Percentiles rank a stretch among this genome's conserved stretches.
These are phyloP conservation scores for Aureobasidium sp. DNA, from an alignment of 2,329 filamentous ascomycete species.

Conservation along the genomic window DNA sequence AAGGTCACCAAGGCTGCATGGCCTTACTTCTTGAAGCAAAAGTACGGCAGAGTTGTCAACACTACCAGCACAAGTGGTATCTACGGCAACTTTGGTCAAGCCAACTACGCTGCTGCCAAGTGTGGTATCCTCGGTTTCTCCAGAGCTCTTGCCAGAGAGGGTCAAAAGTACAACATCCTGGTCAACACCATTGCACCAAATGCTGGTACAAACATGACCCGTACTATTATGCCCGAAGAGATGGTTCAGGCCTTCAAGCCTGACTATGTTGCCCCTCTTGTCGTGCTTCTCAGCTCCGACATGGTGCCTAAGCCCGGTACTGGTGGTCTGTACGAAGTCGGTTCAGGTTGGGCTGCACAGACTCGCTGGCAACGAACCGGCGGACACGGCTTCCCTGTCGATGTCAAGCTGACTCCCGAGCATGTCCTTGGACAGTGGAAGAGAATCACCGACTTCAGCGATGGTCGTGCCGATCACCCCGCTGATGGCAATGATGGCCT, in stretches of 20 bases:
- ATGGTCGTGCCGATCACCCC: slow-evolving; percentile 80
- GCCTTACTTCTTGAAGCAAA: slow-evolving; percentile 97
- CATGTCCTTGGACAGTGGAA: slow-evolving; percentile 69
- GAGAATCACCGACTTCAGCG: slow-evolving; percentile 78
- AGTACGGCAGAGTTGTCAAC: slow-evolving; percentile 95
- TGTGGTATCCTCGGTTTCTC: slow-evolving; percentile 89
- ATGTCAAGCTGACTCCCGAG: slow-evolving; percentile 77
- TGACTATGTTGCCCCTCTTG: slow-evolving; percentile 91
- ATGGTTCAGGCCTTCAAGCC: slow-evolving; percentile 99
- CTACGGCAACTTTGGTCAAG: slow-evolving; percentile 98
- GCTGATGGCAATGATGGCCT: slow-evolving; percentile 69
- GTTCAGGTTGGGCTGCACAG: slow-evolving; percentile 84
- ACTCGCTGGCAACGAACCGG: slow-evolving; percentile 93
- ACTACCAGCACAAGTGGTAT: slow-evolving; percentile 96
- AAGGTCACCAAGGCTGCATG: slow-evolving; percentile 96
- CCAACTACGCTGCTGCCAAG: slow-evolving; percentile 77
- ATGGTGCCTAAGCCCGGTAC: slow-evolving; percentile 77
- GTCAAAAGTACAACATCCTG: slow-evolving; percentile 93
- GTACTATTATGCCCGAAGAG: slow-evolving; percentile 90
- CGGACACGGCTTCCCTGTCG: slow-evolving; percentile 84
- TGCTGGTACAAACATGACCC: slow-evolving; percentile 91
- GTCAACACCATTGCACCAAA: slow-evolving; percentile 98
- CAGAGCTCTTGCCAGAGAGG: slow-evolving; percentile 84
- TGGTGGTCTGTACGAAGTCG: slow-evolving; percentile 87
- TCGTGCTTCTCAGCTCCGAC: slow-evolving; percentile 80